These are phyloP conservation scores for Chytriomyces hyalinus DNA, from an alignment of 192 early-diverging fungal species.

Conservation along the genomic window DNA sequence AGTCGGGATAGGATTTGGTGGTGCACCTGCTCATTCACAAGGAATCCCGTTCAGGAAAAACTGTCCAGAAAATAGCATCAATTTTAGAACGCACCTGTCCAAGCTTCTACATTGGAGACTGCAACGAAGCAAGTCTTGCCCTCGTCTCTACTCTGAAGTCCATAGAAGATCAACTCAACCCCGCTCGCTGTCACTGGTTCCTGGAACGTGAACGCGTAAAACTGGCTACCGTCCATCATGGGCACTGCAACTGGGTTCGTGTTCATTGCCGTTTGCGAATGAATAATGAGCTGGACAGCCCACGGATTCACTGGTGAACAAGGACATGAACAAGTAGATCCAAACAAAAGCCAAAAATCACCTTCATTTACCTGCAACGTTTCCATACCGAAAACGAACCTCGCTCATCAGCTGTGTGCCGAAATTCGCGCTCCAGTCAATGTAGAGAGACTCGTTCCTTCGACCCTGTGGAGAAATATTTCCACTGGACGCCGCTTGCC, in stretches of 20 bases:
- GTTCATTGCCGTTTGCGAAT: constrained; percentile 15
- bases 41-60: background rate
- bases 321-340: no score
- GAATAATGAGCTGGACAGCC: constrained; percentile 17
- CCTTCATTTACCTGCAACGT: background rate
- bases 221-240: background rate
- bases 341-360: no score
- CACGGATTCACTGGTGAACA: background rate
- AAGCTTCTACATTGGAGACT: constrained; percentile 21
- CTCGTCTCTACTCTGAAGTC: constrained; percentile 1
- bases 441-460: constrained; percentile 3
- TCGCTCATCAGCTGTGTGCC: constrained; percentile 18
- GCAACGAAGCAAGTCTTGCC: constrained; percentile 21
- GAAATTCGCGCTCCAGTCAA: constrained; percentile 26
- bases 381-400: constrained; percentile 25
- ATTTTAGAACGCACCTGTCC: constrained; percentile 18
- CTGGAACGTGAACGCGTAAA: constrained; percentile 20
- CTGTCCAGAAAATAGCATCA: background rate
- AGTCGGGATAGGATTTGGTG: background rate
- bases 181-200: constrained; percentile 18
- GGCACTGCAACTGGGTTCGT: constrained; percentile 4
- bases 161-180: constrained; percentile 6
- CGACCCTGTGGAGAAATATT: background rate
- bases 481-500: background rate
- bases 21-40: background rate